Evolutionary conservation across 495 filamentous ascomycete genomes (phyloP).

Genomic region (Penicillium pancosmium): DNA sequence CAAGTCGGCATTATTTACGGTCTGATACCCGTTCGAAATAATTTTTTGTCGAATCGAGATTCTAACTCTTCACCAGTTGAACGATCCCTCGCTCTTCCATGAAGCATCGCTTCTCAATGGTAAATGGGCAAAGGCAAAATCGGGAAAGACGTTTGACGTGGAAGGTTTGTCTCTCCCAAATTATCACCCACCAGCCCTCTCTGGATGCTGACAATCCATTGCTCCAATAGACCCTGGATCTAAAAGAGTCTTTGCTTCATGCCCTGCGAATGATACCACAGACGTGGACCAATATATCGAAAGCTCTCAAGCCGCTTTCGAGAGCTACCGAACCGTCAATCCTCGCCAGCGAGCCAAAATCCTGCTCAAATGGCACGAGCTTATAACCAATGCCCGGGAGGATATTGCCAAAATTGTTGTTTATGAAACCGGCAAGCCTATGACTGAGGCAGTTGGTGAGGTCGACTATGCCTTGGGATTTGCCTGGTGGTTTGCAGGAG

Average conservation of each 20-base stretch:
- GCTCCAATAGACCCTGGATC: conserved; percentile 8
- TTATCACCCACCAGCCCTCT: not conserved
- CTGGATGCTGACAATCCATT: not conserved
- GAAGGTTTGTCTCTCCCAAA: conserved; percentile 7
- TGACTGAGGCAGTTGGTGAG: conserved; percentile 48
- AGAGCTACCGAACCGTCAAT: conserved; percentile 11
- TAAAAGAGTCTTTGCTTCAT: conserved; percentile 8
- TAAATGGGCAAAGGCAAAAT: conserved; percentile 10
- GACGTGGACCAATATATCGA: conserved; percentile 13
- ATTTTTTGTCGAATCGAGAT: not conserved
- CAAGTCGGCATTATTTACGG: not conserved
- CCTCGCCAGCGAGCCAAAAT: conserved; percentile 22
- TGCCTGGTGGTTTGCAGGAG: conserved; percentile 55
- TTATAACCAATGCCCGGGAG: conserved; percentile 40
- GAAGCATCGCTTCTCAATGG: conserved; percentile 14
- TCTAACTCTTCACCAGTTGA: not conserved
- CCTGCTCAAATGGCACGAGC: conserved; percentile 27
- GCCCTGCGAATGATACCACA: conserved; percentile 5
- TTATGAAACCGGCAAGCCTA: conserved; percentile 53
- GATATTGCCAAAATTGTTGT: conserved; percentile 51
- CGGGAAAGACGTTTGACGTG: conserved; percentile 10
- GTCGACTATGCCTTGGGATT: conserved; percentile 51
- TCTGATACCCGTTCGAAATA: not conserved
- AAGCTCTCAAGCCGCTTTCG: conserved; percentile 9
- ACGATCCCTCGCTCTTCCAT: conserved; percentile 10